Percentiles rank a stretch among this genome's conserved stretches.
These are phyloP conservation scores for Durusdinium trenchii DNA, from an alignment of 73 alveolate genomes.

Conservation along the genomic window DNA sequence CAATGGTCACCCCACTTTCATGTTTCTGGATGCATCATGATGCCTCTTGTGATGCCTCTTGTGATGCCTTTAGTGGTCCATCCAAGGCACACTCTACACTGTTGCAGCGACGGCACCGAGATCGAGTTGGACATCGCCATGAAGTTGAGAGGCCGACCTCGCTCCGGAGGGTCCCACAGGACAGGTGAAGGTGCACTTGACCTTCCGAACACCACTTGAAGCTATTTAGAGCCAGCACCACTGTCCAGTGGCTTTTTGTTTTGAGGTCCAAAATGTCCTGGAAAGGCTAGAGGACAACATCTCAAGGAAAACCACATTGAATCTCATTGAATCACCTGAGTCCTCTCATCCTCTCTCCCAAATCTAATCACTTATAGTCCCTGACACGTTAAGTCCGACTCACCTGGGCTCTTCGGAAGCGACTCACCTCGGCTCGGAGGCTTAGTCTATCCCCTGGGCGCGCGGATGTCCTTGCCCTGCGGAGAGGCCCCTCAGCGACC, in stretches of 20 bases:
- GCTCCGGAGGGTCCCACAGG: too few species aligned
- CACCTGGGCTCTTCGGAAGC: neutral
- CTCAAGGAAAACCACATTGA: neutral
- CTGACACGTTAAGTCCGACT: too few species aligned
- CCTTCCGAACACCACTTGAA: neutral
- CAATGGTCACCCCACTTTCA: too few species aligned
- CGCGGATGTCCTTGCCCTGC: neutral
- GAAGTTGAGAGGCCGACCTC: slow-evolving; percentile 4
- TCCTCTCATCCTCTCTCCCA: neutral
- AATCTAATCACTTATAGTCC: too few species aligned
- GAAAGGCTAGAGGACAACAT: neutral
- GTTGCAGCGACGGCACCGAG: slow-evolving; percentile 4
- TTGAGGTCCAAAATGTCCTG: neutral
- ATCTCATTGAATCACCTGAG: neutral
- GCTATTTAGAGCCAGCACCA: neutral
- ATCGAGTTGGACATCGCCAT: neutral
- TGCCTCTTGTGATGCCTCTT: neutral
- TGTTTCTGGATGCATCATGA: too few species aligned
- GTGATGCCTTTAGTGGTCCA: neutral
- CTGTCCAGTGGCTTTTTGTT: neutral
- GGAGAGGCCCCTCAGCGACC: too few species aligned
- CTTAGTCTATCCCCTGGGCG: slow-evolving; percentile 26
- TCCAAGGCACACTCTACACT: neutral
- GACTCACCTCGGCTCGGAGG: neutral
- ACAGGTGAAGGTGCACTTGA: too few species aligned